Evolutionary conservation across 768 basidiomycete genomes (phyloP).

Genomic region (Cubamyces sp.): DNA sequence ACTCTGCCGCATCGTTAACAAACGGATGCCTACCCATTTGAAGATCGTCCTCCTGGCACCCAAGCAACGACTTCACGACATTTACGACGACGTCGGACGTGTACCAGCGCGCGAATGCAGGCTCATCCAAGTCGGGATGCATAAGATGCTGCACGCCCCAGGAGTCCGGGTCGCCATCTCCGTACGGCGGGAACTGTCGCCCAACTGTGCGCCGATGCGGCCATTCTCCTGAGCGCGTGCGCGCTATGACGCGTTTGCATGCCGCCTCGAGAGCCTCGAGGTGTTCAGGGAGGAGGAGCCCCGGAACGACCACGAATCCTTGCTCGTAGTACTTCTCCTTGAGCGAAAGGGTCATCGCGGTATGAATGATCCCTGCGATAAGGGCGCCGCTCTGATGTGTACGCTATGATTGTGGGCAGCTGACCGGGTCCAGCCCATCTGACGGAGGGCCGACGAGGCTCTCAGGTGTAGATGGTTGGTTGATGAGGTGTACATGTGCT

Average conservation of each 20-base stretch:
- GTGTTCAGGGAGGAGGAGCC: slow-evolving; percentile 50
- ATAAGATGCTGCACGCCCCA: slow-evolving; percentile 86
- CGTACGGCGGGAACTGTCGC: slow-evolving; percentile 79
- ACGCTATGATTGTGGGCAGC: not conserved
- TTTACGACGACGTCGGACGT: slow-evolving; percentile 53
- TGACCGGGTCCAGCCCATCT: not conserved
- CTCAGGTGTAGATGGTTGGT: not conserved
- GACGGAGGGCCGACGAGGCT: no score
- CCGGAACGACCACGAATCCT: slow-evolving; percentile 67
- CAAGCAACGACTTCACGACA: slow-evolving; percentile 51
- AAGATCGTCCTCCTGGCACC: slow-evolving; percentile 58
- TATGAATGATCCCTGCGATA: not conserved
- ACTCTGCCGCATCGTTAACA: no score
- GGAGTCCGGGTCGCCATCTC: slow-evolving; percentile 59
- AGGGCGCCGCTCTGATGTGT: not conserved
- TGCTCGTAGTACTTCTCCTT: slow-evolving; percentile 60
- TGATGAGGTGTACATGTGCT: not conserved
- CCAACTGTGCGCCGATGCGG: slow-evolving; percentile 71
- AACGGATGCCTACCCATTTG: slow-evolving; percentile 65
- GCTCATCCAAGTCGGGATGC: slow-evolving; percentile 72
- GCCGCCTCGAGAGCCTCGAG: slow-evolving; percentile 50
- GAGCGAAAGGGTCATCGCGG: slow-evolving; percentile 27
- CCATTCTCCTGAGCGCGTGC: slow-evolving; percentile 66
- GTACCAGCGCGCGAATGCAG: slow-evolving; percentile 69
- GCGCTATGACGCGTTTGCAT: slow-evolving; percentile 51